phyloP scores from a whole-genome alignment of 441 rosid genomes.

The Bocquillonia castaneifolia region DNA sequence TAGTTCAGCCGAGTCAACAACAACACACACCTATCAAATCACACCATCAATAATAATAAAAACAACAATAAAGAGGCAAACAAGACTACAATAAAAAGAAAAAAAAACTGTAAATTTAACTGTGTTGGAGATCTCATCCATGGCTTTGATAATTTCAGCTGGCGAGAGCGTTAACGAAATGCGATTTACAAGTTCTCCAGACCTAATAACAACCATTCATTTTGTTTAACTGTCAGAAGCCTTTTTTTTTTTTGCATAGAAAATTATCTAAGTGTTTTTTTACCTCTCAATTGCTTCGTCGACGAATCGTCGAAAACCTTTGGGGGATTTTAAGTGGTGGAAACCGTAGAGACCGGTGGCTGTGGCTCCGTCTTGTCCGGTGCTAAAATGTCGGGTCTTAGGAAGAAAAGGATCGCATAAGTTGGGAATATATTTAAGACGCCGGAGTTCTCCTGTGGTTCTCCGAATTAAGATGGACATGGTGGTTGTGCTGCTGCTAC shows the following conservation, averaged over 20 bases:
- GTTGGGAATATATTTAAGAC: conserved; percentile 7
- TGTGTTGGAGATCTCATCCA: conserved; percentile 90
- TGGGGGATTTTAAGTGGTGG: conserved; percentile 58
- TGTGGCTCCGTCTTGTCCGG: too few relatives aligned
- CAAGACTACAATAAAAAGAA: background rate
- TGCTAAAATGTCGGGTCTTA: conserved; percentile 34
- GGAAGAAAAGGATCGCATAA: conserved; percentile 22
- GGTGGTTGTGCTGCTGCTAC: background rate
- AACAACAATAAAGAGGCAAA: background rate
- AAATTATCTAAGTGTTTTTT: background rate
- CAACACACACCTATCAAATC: conserved; percentile 68
- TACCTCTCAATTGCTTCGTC: conserved; percentile 91
- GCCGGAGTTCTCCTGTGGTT: conserved; percentile 18
- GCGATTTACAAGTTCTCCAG: conserved; percentile 59
- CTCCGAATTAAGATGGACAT: conserved; percentile 28
- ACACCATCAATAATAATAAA: conserved; percentile 17
- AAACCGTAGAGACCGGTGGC: conserved; percentile 85
- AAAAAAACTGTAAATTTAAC: conserved; percentile 35
- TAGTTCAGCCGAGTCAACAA: conserved; percentile 93
- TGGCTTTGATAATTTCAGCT: conserved; percentile 58
- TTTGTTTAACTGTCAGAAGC: too few relatives aligned
- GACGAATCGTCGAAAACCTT: conserved; percentile 80
- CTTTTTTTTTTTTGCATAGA: too few relatives aligned
- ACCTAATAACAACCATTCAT: conserved; percentile 38
- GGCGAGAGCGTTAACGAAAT: conserved; percentile 71